These are phyloP conservation scores for Gossypium schwendimanii DNA, from an alignment of 441 rosid species.

Conservation along the genomic window DNA sequence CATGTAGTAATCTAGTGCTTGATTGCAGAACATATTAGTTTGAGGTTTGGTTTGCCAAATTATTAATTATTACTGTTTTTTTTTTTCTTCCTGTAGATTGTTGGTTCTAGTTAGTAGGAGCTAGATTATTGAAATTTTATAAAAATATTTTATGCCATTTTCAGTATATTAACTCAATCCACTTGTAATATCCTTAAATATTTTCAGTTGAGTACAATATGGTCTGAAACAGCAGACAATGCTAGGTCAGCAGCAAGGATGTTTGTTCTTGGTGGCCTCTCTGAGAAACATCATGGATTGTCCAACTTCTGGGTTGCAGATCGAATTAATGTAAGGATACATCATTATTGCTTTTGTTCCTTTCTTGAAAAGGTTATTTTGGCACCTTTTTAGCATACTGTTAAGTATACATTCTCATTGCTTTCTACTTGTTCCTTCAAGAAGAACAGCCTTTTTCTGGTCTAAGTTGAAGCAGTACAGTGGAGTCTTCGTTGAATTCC, in stretches of 20 bases:
- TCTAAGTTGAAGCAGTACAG: not conserved
- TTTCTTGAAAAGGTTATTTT: not conserved
- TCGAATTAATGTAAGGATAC: conserved; percentile 72
- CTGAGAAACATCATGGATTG: conserved; percentile 72
- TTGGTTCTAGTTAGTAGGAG: not conserved
- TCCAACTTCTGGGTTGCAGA: conserved; percentile 72
- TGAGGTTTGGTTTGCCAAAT: not conserved
- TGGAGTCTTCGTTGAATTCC: not conserved
- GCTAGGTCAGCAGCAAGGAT: conserved; percentile 86
- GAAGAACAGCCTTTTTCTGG: not conserved
- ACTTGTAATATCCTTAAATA: conserved; percentile 3
- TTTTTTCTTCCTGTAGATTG: not conserved
- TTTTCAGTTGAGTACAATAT: conserved; percentile 86
- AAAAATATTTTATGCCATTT: conserved; percentile 1
- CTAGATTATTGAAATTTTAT: not conserved
- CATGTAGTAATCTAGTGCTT: not conserved
- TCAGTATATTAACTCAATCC: not conserved
- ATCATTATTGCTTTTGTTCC: not conserved
- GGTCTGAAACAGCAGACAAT: conserved; percentile 92
- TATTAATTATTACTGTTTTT: not conserved
- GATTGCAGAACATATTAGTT: not conserved
- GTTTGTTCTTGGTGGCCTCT: conserved; percentile 81
- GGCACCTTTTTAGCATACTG: not conserved
- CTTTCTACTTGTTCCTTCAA: not conserved
- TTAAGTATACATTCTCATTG: not conserved